A percentile compares a stretch with the other conserved stretches of the same genome.
phyloP scores from a whole-genome alignment of 106 monocot genomes.

The Iris macrosiphon region DNA sequence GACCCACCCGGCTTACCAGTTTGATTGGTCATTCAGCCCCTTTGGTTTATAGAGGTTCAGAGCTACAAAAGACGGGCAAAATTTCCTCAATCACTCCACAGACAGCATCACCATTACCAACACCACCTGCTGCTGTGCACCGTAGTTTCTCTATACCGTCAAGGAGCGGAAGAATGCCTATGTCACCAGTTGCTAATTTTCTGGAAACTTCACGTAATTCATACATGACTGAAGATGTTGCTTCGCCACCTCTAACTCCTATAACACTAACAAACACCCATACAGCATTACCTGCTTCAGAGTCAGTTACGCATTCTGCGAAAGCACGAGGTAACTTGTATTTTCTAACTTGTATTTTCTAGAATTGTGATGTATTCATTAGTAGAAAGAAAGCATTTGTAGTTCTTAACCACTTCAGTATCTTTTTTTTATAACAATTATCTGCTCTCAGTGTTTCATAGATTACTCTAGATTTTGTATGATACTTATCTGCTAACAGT shows the following conservation, averaged over 20 bases:
- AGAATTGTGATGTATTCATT: too few species aligned
- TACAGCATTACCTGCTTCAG: constrained; percentile 8
- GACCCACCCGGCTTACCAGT: constrained; percentile 14
- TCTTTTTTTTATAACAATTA: too few species aligned
- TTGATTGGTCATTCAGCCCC: constrained; percentile 53
- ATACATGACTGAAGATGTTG: background rate
- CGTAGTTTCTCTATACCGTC: constrained; percentile 66
- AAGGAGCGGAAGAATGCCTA: constrained; percentile 29
- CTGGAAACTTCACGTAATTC: constrained; percentile 1
- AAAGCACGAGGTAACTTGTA: too few species aligned
- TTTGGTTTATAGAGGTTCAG: constrained; percentile 27
- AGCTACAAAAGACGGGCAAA: constrained; percentile 9
- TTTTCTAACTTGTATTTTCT: too few species aligned
- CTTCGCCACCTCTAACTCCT: constrained; percentile 13
- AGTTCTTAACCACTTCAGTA: too few species aligned
- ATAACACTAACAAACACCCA: background rate
- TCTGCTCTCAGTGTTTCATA: too few species aligned
- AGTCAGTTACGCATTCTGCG: too few species aligned
- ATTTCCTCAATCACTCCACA: constrained; percentile 3
- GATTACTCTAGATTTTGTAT: too few species aligned
- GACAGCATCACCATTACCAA: constrained; percentile 40
- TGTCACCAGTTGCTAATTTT: constrained; percentile 3
- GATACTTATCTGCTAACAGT: too few species aligned
- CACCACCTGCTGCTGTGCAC: constrained; percentile 28
- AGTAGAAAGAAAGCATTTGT: too few species aligned